These are phyloP conservation scores for Akanthomyces dipterigenus DNA, from an alignment of 2,329 filamentous ascomycete species.

Conservation along the genomic window DNA sequence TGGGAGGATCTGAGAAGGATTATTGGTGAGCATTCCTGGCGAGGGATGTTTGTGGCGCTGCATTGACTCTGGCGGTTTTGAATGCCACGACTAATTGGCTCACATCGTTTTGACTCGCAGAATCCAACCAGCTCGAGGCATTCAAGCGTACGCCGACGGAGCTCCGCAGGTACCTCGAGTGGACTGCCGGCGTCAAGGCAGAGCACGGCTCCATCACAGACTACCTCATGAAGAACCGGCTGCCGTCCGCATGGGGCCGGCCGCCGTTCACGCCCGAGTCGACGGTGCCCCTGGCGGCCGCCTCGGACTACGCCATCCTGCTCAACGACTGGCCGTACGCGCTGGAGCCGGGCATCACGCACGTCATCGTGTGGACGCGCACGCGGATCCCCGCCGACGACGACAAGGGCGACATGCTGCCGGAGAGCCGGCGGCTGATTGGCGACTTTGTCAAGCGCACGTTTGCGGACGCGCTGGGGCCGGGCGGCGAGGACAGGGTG, in stretches of 20 bases:
- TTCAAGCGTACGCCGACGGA: constrained; percentile 79
- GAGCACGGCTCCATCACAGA: constrained; percentile 74
- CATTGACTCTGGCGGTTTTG: not conserved
- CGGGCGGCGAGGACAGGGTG: constrained; percentile 43
- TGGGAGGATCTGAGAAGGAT: constrained; percentile 69
- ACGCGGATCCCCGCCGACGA: constrained; percentile 69
- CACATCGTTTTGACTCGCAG: constrained; percentile 24
- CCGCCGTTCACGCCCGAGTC: constrained; percentile 50
- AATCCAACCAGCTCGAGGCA: constrained; percentile 57
- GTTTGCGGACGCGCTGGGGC: constrained; percentile 56
- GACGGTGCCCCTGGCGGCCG: constrained; percentile 42
- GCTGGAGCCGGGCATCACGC: constrained; percentile 57
- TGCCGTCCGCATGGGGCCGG: constrained; percentile 59
- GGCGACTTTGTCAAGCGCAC: constrained; percentile 61
- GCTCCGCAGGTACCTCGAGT: constrained; percentile 71
- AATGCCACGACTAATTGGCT: not conserved
- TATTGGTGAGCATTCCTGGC: constrained; percentile 42
- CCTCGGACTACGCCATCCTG: constrained; percentile 61
- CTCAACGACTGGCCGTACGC: constrained; percentile 95
- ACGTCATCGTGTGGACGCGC: constrained; percentile 89
- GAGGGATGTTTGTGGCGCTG: not conserved
- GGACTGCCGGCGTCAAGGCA: constrained; percentile 61
- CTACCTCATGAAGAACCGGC: constrained; percentile 67
- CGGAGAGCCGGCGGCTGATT: constrained; percentile 56
- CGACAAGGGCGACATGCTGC: constrained; percentile 64